Evolutionary conservation across 2,329 filamentous ascomycete species (phyloP).

Genomic region (Celoporthe dispersa): DNA sequence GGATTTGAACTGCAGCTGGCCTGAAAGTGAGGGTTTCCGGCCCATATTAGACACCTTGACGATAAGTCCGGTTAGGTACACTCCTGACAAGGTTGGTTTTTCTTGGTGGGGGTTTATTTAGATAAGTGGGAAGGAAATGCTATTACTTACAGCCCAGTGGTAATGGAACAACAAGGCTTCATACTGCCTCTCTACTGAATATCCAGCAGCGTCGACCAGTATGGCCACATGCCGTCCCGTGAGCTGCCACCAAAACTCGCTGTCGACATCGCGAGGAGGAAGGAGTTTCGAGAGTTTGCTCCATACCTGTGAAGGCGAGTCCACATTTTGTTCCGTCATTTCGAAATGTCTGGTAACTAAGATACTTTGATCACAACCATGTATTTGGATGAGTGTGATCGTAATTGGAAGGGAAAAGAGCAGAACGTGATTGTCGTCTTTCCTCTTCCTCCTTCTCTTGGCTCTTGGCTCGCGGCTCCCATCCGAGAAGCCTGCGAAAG

Average conservation of each 20-base stretch:
- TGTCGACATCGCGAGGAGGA: background rate
- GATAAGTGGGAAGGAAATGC: background rate
- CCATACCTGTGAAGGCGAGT: background rate
- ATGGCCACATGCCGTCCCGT: background rate
- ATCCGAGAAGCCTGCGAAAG: background rate
- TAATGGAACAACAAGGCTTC: constrained; percentile 3
- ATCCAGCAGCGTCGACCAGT: background rate
- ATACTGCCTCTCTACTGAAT: constrained; percentile 3
- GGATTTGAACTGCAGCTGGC: constrained; percentile 2
- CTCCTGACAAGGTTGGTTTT: background rate
- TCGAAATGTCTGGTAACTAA: background rate
- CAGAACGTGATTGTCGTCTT: background rate
- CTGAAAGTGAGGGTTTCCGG: background rate
- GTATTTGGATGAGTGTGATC: background rate
- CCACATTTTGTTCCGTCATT: background rate
- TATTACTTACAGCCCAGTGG: background rate
- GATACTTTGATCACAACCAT: background rate
- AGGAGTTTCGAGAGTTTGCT: background rate
- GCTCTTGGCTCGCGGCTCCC: background rate
- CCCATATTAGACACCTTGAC: background rate
- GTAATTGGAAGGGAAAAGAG: background rate
- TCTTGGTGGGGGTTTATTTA: background rate
- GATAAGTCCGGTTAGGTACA: background rate
- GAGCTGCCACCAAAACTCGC: constrained; percentile 6
- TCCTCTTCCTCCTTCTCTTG: background rate